Evolutionary conservation across 2,329 filamentous ascomycete genomes (phyloP), one percentile per base, ranked within the genome.

Genomic region (Exophiala oligosperma): DNA sequence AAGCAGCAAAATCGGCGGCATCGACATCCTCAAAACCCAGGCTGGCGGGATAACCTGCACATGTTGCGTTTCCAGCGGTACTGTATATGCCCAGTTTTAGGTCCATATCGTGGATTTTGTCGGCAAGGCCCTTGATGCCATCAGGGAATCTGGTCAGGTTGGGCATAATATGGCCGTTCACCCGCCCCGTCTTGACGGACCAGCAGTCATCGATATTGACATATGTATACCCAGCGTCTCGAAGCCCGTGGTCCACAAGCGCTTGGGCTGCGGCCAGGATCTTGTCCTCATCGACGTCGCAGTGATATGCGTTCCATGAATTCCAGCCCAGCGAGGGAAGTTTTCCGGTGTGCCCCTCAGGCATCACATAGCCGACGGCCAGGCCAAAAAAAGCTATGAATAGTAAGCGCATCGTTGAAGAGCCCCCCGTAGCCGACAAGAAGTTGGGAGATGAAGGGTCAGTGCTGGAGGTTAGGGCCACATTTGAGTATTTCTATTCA

Each of bases 201-300:
- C 46, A 48, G n/a, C 46, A 48, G n/a, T 32, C 46, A 26, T 48
- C 46, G 17, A 48, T 48, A 17, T 48, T 48, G 46, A 48, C 46
- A 32, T 48, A 48, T 2, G 26, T 48, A n/a, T 48, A 48, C 14
- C 46, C 24, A 26, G 46, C 46, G 17, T 48, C 46, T 48, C 46
- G 46, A 11, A 48, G 26, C 11, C 46, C 46, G 23, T 26, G 28
- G 28, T 48, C 24, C 12, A 48, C 24, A 8, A 48, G 24, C 4
- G 46, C 46, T 17, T 48, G 46, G 7, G 46, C 46, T 14, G 26
- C 46, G 29, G 46, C 46, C n/a, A 48, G n/a, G 1, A 48, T n/a
- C 46, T 48, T 48, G 26, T 48, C 46, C 46, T 48, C 46, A 7
- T 48, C 24, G 28, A 48, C 26, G 24, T 48, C 46, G 26, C 46